These are phyloP conservation scores for Steccherinum ochraceum DNA, from an alignment of 768 basidiomycete species.

Conservation along the genomic window DNA sequence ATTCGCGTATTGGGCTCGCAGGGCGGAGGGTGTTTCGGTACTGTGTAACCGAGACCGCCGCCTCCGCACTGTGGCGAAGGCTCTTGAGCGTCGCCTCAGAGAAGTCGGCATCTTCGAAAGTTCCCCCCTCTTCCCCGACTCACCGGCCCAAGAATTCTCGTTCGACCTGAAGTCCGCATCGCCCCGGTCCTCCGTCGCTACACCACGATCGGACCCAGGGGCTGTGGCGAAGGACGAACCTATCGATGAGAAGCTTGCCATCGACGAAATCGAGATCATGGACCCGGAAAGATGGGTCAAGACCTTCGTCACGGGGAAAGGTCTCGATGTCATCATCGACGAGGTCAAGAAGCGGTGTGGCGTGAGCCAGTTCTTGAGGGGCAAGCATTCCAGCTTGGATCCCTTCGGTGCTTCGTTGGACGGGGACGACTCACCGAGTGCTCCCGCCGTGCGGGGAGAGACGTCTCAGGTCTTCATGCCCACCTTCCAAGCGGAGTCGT, in stretches of 20 bases:
- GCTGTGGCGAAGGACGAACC: conserved; percentile 29
- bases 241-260: conserved; percentile 16
- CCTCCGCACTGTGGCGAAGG: conserved; percentile 33
- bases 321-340: conserved; percentile 42
- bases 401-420: conserved; percentile 37
- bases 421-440: conserved; percentile 27
- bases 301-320: conserved; percentile 38
- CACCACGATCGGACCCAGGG: too few species aligned
- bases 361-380: conserved; percentile 41
- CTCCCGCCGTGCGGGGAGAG: conserved; percentile 1
- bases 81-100: conserved; percentile 34
- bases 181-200: conserved; percentile 1
- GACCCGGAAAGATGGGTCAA: conserved; percentile 13
- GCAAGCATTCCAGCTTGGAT: conserved; percentile 45
- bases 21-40: conserved; percentile 43
- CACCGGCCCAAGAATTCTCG: background rate
- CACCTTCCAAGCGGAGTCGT: conserved; percentile 24
- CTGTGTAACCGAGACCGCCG: conserved; percentile 34
- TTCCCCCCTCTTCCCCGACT: background rate
- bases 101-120: conserved; percentile 22
- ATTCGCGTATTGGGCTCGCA: conserved; percentile 50
- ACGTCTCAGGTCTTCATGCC: conserved; percentile 17
- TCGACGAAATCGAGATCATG: conserved; percentile 7
- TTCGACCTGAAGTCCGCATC: conserved; percentile 4
- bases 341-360: conserved; percentile 43